phyloP scores from a whole-genome alignment of 1,139 yeast genomes.

The Waltiozyma sp. region DNA sequence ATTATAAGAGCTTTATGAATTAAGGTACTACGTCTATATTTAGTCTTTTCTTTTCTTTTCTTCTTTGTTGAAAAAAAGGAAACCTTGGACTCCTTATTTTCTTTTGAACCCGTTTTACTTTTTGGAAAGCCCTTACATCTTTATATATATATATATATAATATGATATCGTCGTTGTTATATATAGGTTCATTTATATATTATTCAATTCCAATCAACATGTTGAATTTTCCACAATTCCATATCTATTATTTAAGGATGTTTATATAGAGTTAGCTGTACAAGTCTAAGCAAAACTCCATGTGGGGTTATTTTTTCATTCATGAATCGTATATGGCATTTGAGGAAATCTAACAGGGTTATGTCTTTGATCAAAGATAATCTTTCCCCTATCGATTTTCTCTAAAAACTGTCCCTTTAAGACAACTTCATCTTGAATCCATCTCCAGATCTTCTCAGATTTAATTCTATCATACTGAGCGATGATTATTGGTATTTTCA shows the following conservation, averaged over 20 bases:
- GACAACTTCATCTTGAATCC: slow-evolving; percentile 38
- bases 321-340: neutral
- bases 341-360: neutral
- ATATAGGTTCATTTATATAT: no score
- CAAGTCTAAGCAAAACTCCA: no score
- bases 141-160: neutral
- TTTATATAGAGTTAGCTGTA: no score
- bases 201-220: no score
- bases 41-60: no score
- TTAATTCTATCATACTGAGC: slow-evolving; percentile 40
- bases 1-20: neutral
- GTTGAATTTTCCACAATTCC: no score
- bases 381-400: neutral
- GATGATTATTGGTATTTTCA: slow-evolving; percentile 41
- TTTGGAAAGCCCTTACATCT: slow-evolving; percentile 12
- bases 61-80: no score
- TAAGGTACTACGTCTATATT: neutral
- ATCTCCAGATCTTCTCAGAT: slow-evolving; percentile 34
- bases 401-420: slow-evolving; percentile 5
- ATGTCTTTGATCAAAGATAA: neutral
- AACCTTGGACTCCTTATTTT: no score
- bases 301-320: no score
- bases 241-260: no score
- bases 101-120: slow-evolving; percentile 5
- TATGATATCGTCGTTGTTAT: no score